These are phyloP conservation scores for Fagopyrum esculentum DNA, from an alignment of 148 eudicot genomes.

Conservation along the genomic window DNA sequence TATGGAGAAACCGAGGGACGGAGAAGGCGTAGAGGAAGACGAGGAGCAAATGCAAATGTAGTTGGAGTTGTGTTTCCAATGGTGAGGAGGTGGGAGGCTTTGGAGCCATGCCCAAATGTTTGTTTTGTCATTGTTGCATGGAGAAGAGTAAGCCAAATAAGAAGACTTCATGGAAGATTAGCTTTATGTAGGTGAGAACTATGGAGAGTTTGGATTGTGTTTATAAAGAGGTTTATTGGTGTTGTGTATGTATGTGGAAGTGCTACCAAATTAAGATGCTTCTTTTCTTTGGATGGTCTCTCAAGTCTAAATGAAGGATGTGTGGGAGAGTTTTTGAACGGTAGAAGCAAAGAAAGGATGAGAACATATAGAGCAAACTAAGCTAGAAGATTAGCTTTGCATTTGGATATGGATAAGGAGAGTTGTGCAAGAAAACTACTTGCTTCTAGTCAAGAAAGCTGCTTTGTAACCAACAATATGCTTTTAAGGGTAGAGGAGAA, in stretches of 20 bases:
- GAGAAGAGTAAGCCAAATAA: conserved; percentile 3
- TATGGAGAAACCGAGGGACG: conserved; percentile 52
- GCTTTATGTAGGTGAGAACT: neutral
- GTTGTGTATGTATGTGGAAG: conserved; percentile 3
- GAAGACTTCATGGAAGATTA: neutral
- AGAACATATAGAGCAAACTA: neutral
- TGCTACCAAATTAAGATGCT: conserved; percentile 9
- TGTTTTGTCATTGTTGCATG: conserved; percentile 33
- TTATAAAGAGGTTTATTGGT: neutral
- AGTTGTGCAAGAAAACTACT: conserved; percentile 11
- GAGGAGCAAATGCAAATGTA: conserved; percentile 47
- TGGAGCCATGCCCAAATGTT: conserved; percentile 73
- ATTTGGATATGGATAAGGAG: conserved; percentile 1
- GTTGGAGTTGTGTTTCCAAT: conserved; percentile 46
- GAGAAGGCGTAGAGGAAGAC: conserved; percentile 21
- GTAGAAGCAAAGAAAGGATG: neutral
- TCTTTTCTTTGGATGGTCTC: neutral
- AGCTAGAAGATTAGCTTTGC: neutral
- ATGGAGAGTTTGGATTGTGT: neutral
- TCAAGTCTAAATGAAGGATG: neutral
- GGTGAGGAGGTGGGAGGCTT: conserved; percentile 46
- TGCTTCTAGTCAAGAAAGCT: neutral
- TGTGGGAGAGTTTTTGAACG: neutral
- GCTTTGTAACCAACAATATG: neutral
- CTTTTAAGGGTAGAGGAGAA: no score